Base-by-base conservation (phyloP, 768 basidiomycete genomes). In the Trametopsis cervina region DNA sequence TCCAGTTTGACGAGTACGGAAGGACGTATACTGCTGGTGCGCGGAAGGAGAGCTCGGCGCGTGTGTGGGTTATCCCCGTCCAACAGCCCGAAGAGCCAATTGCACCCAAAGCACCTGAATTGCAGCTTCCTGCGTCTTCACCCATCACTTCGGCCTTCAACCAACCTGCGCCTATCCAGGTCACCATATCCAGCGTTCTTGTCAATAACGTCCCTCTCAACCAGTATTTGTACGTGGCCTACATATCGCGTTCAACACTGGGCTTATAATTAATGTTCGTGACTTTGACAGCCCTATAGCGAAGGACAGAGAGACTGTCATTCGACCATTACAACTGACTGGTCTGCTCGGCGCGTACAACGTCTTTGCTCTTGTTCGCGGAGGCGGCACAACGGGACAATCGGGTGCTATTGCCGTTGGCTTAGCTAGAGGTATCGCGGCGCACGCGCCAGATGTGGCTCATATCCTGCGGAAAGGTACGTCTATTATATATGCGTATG, bases 341-440 rank as follows among this genome's bases (percentile, higher is more conserved):
- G 89, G 90, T 18, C 69, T 85, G 22, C 65, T 97, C 10, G 92
- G 92, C 17, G 87, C 83, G 22, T 98, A 82, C 71, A 98, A 81
- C 60, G 69, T 80, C 21, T 70, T 69, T 47, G 75, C 73, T 3
- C 57, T 80, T 15, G 74, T 71, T 74, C 66, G 88, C 23, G 92
- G 92, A 4, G 94, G 94, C 12, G 95, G 95, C 1, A 82, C 78
- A n/a, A 85, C 87, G 0, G 92, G 94, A 2, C 93, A 97, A 62
- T 85, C 90, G n/a, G 91, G 85, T 15, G 93, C 93, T 3, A 68
- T 94, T 20, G 79, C 83, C 0, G 76, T 84, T 50, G 89, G 83
- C 33, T 80, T 91, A 50, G 75, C 86, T 6, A 84, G 83, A 59
- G 89, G 80, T 15, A 70, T 92, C 21, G 78, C 78, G 3, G 80